A percentile compares a stretch with the other conserved stretches of the same genome.
phyloP scores from a whole-genome alignment of 805 yeast species.

The Metschnikowia arizonensis region DNA sequence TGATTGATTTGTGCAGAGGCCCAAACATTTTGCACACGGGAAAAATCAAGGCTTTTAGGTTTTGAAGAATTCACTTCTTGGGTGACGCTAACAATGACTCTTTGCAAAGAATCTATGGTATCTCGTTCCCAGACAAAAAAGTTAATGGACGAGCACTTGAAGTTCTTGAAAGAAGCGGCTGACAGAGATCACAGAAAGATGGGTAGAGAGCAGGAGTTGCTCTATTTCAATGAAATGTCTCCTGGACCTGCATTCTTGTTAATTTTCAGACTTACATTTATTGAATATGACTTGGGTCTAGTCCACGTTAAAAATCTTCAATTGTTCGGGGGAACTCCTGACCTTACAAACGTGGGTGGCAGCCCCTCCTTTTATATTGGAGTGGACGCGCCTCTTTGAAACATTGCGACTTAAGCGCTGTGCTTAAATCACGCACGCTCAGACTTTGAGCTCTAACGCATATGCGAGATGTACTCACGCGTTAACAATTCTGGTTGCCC shows the following conservation, averaged over 20 bases:
- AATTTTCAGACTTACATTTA: too few relatives aligned
- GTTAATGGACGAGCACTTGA: constrained; percentile 88
- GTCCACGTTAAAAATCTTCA: too few relatives aligned
- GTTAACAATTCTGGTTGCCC: constrained; percentile 99
- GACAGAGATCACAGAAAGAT: constrained; percentile 94
- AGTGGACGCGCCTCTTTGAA: too few relatives aligned
- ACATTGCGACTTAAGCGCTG: too few relatives aligned
- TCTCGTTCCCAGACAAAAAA: constrained; percentile 98
- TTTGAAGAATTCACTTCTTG: constrained; percentile 90
- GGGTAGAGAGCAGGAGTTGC: constrained; percentile 94
- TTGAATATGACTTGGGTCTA: too few relatives aligned
- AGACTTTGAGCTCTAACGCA: too few relatives aligned
- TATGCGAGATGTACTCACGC: too few relatives aligned
- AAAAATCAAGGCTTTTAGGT: constrained; percentile 87
- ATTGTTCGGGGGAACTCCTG: too few relatives aligned
- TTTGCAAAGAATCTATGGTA: constrained; percentile 94
- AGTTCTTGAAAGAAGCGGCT: constrained; percentile 93
- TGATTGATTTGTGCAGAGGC: constrained; percentile 95
- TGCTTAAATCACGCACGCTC: too few relatives aligned
- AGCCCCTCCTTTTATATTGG: too few relatives aligned
- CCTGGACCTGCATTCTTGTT: constrained; percentile 98
- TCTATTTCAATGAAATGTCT: constrained; percentile 91
- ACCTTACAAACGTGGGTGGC: too few relatives aligned
- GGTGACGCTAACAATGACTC: constrained; percentile 94
- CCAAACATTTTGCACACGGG: constrained; percentile 99